Conservation (phyloP, 1,284 basidiomycete genomes). For the Cryptococcus amylolentus region DNA sequence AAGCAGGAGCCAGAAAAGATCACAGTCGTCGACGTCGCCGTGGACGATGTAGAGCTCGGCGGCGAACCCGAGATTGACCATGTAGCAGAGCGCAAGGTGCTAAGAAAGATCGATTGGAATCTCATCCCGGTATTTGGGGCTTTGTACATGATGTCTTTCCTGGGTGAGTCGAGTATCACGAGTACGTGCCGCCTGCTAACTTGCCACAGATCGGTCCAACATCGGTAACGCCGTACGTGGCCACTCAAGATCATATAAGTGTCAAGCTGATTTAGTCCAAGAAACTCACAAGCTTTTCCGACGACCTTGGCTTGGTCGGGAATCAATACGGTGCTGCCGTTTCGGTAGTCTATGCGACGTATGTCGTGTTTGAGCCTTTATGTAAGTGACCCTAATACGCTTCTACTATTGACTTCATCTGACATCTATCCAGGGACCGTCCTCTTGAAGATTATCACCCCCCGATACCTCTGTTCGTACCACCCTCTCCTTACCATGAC, state of each 20-base stretch:
- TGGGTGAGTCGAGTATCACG: conserved; percentile 14
- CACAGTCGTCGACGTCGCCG: background rate
- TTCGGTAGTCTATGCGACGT: conserved; percentile 29
- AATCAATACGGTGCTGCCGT: conserved; percentile 24
- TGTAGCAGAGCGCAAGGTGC: conserved; percentile 4
- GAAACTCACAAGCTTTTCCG: conserved; percentile 4
- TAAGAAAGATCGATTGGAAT: conserved; percentile 13
- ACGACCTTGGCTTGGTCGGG: conserved; percentile 10
- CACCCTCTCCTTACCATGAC: background rate
- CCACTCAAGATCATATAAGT: background rate
- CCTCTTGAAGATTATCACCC: conserved; percentile 29
- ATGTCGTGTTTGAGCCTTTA: conserved; percentile 31
- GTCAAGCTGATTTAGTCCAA: background rate
- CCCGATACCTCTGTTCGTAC: conserved; percentile 22
- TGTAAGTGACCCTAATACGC: conserved; percentile 7
- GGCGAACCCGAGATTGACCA: conserved; percentile 8
- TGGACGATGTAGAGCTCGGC: background rate
- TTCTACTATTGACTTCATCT: background rate
- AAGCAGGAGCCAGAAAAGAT: background rate
- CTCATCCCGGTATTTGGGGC: conserved; percentile 10
- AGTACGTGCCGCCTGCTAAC: background rate
- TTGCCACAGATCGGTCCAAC: conserved; percentile 6
- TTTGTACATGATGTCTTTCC: conserved; percentile 26
- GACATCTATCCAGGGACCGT: conserved; percentile 13
- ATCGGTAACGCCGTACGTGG: conserved; percentile 8